phyloP scores from a whole-genome alignment of 495 filamentous ascomycete species.

The Lepraria neglecta region DNA sequence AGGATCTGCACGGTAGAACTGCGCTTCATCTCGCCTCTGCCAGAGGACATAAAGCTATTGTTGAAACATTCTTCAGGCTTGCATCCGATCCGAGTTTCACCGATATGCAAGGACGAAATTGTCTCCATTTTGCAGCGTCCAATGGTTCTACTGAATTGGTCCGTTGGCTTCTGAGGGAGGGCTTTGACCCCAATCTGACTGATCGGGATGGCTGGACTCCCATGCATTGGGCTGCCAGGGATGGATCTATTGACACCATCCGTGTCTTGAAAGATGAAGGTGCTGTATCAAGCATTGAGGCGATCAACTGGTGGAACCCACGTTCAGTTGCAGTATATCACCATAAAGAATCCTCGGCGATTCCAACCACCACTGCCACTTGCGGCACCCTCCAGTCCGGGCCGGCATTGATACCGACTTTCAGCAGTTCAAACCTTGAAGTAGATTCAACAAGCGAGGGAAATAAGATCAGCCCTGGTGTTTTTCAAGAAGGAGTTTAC shows the following conservation, averaged over 20 bases:
- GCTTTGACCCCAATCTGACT: neutral
- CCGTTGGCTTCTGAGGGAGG: neutral
- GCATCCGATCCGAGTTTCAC: too few relatives aligned
- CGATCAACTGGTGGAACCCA: constrained; percentile 5
- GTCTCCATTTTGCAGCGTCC: neutral
- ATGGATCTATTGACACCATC: constrained; percentile 6
- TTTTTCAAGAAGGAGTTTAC: neutral
- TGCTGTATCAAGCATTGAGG: constrained; percentile 1
- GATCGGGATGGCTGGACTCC: constrained; percentile 11
- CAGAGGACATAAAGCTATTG: too few relatives aligned
- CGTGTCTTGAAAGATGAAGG: neutral
- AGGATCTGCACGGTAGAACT: too few relatives aligned
- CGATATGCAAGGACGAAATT: neutral
- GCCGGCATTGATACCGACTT: neutral
- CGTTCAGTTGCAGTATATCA: neutral
- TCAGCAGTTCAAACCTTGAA: too few relatives aligned
- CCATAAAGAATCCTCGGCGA: neutral
- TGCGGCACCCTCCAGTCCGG: neutral
- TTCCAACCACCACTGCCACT: neutral
- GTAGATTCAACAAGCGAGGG: too few relatives aligned
- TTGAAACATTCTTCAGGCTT: too few relatives aligned
- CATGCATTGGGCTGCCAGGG: constrained; percentile 6
- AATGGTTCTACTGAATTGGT: neutral
- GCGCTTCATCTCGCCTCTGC: too few relatives aligned
- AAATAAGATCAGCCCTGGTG: constrained; percentile 5